Evolutionary conservation across 805 yeast genomes (phyloP).

Genomic region (Ogataea salicorniae): DNA sequence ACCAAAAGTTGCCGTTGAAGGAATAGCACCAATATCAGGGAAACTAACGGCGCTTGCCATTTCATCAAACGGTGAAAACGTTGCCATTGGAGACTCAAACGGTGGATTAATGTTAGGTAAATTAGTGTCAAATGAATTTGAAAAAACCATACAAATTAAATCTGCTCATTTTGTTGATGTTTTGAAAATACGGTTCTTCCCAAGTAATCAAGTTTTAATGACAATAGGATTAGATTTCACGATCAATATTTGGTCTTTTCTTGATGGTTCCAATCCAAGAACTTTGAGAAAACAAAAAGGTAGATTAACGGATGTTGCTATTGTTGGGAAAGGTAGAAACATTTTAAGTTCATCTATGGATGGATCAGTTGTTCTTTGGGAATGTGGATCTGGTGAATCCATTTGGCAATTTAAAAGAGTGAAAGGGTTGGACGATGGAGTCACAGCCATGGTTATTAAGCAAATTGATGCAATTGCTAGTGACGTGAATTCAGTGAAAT

Average conservation of each 20-base stretch:
- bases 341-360: conserved; percentile 50
- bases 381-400: conserved; percentile 51
- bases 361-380: conserved; percentile 63
- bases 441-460: conserved; percentile 23
- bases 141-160: neutral
- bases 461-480: conserved; percentile 1
- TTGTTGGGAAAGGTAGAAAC: conserved; percentile 66
- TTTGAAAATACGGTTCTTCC: conserved; percentile 44
- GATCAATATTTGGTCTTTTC: conserved; percentile 56
- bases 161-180: conserved; percentile 52
- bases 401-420: conserved; percentile 37
- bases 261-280: conserved; percentile 44
- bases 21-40: neutral
- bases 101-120: conserved; percentile 13
- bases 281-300: conserved; percentile 45
- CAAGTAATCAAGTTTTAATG: conserved; percentile 57
- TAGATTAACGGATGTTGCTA: conserved; percentile 41
- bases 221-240: conserved; percentile 55
- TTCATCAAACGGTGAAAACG: conserved; percentile 5
- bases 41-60: conserved; percentile 2
- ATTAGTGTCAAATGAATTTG: neutral
- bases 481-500: conserved; percentile 24
- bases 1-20: neutral
- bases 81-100: conserved; percentile 14
- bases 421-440: conserved; percentile 32